Evolutionary conservation across 2,329 filamentous ascomycete species (phyloP), one percentile per base, ranked within the genome.

Genomic region (Colletotrichum spinosum): DNA sequence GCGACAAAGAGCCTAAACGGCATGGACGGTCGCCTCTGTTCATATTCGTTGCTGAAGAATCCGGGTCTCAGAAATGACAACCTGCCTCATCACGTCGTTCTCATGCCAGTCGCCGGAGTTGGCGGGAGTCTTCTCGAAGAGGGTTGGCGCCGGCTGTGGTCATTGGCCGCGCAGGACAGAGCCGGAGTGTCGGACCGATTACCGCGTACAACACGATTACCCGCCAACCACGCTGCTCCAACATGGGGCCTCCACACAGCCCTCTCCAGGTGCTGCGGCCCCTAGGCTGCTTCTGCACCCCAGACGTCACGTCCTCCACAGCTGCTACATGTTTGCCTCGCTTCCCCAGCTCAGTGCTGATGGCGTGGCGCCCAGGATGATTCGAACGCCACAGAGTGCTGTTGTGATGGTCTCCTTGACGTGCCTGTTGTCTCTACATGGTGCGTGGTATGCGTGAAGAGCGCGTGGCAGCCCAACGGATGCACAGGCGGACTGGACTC

Each of bases 401-500:
- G 4, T 25, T 25, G 25, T 25, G 25, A 5, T 25, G 25, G 25
- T 25, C 25, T 25, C 25, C 25, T 25, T 25, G 25, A 25, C 25
- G 25, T 25, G 25, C 25, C 25, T 25, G 25, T 25, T 25, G 25
- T 25, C 25, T 25, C 25, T 25, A 25, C 55, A 37, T 17, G 53
- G 53, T 13, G 35, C 34, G 45, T 46, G 55, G 15, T 25, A 25
- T 25, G 25, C 15, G 34, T 50, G 55, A 34, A n/a, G 49, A 48
- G 46, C 33, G 33, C 38, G 41, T 48, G 25, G 34, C 41, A 55
- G 17, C 51, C 35, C 25, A 34, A 9, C 39, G 39, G 49, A 42
- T 55, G 52, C 44, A 58, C 62, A 54, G 56, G 15, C 12, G 17
- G 35, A 39, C 46, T 17, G 17, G 49, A 39, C 50, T 83, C 79